phyloP scores from a whole-genome alignment of 768 basidiomycete species.

The Rhizopogon vesiculosus region DNA sequence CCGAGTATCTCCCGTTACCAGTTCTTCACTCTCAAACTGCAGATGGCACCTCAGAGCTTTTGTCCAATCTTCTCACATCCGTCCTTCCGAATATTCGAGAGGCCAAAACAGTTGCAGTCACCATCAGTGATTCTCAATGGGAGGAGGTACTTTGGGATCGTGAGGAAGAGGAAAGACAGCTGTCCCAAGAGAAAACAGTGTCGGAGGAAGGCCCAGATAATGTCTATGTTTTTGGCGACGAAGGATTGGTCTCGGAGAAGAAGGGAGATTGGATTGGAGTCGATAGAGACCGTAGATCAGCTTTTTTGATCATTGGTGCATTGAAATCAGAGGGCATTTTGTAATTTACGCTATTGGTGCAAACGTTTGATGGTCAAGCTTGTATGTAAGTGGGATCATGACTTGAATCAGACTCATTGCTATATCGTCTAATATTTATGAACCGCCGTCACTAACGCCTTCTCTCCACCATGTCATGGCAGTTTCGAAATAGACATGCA shows the following conservation, averaged over 20 bases:
- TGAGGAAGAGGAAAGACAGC: constrained; percentile 50
- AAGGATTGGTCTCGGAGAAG: constrained; percentile 42
- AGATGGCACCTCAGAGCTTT: constrained; percentile 67
- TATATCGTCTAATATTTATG: background rate
- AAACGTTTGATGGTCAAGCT: background rate
- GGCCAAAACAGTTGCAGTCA: constrained; percentile 73
- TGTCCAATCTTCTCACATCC: constrained; percentile 71
- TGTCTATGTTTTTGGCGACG: constrained; percentile 59
- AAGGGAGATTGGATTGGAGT: constrained; percentile 74
- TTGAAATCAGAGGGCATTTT: constrained; percentile 69
- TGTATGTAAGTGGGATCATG: background rate
- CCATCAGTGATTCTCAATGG: constrained; percentile 75
- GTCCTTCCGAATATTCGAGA: constrained; percentile 70
- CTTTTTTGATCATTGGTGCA: constrained; percentile 75
- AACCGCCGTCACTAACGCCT: background rate
- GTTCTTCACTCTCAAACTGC: constrained; percentile 57
- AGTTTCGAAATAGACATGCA: constrained; percentile 3
- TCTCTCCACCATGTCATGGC: constrained; percentile 22
- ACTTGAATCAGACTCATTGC: background rate
- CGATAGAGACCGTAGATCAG: constrained; percentile 74
- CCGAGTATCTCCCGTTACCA: constrained; percentile 78
- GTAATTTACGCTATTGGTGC: constrained; percentile 19
- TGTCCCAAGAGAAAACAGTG: constrained; percentile 17
- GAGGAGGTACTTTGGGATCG: constrained; percentile 76
- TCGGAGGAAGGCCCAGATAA: constrained; percentile 35